phyloP scores from a whole-genome alignment of 2,329 filamentous ascomycete species.

The Aspergillus awamori region DNA sequence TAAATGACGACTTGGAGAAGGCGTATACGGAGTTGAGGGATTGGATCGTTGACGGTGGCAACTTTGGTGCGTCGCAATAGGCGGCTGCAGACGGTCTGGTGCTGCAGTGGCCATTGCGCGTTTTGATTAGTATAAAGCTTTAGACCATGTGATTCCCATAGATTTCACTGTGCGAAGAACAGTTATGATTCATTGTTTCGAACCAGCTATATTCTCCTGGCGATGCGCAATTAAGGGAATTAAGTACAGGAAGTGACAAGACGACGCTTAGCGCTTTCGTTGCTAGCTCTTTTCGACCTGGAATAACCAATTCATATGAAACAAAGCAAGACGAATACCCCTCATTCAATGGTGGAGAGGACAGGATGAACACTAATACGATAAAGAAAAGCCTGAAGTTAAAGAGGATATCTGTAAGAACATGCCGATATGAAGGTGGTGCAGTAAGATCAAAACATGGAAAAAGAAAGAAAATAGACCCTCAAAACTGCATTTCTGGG shows the following conservation, averaged over 20 bases:
- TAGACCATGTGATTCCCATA: conserved; percentile 7
- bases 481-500: conserved; percentile 17
- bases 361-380: conserved; percentile 24
- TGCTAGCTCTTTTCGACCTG: conserved; percentile 32
- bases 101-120: not conserved
- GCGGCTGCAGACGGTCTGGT: not conserved
- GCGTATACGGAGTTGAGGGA: conserved; percentile 58
- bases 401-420: conserved; percentile 45
- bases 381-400: conserved; percentile 32
- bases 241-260: conserved; percentile 40
- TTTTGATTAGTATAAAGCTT: not conserved
- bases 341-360: conserved; percentile 20
- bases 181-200: conserved; percentile 8
- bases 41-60: conserved; percentile 51
- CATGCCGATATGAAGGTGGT: conserved; percentile 36
- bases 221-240: conserved; percentile 36
- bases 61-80: conserved; percentile 34
- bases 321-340: conserved; percentile 29
- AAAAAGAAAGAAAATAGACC: conserved; percentile 17
- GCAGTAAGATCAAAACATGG: conserved; percentile 25
- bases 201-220: conserved; percentile 28
- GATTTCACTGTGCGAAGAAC: not conserved
- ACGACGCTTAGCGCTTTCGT: conserved; percentile 30
- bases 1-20: conserved; percentile 66
- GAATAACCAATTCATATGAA: conserved; percentile 31